These are phyloP conservation scores for Oemleria cerasiformis DNA, from an alignment of 306 rosid genomes.

Conservation along the genomic window DNA sequence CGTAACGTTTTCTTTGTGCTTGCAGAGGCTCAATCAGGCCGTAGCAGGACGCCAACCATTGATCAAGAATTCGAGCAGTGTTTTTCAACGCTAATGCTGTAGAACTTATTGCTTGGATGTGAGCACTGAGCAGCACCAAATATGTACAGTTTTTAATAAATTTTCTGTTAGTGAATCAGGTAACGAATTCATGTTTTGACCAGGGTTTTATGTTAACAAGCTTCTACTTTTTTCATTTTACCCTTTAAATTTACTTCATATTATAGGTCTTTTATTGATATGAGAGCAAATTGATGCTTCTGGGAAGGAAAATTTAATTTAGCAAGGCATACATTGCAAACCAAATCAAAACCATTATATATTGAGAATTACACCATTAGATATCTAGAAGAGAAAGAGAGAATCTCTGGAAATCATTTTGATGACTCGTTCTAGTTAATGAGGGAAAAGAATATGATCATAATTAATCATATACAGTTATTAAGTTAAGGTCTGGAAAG, in stretches of 20 bases:
- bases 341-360: no score
- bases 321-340: no score
- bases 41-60: constrained; percentile 64
- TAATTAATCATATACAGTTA: neutral
- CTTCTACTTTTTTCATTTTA: neutral
- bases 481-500: neutral
- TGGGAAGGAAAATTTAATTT: no score
- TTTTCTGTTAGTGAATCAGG: neutral
- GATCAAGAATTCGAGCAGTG: constrained; percentile 92
- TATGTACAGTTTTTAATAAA: constrained; percentile 8
- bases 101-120: constrained; percentile 26
- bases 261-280: neutral
- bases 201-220: neutral
- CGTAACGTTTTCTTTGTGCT: constrained; percentile 10
- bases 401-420: neutral
- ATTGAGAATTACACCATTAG: neutral
- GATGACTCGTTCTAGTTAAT: neutral
- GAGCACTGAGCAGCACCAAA: constrained; percentile 2
- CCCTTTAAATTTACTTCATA: neutral
- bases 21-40: constrained; percentile 65
- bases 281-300: neutral
- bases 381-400: neutral
- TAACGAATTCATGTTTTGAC: neutral
- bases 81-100: constrained; percentile 82
- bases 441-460: neutral